These are phyloP conservation scores for Backusella parvicylindrica DNA, from an alignment of 192 early-diverging fungal species.

Conservation along the genomic window DNA sequence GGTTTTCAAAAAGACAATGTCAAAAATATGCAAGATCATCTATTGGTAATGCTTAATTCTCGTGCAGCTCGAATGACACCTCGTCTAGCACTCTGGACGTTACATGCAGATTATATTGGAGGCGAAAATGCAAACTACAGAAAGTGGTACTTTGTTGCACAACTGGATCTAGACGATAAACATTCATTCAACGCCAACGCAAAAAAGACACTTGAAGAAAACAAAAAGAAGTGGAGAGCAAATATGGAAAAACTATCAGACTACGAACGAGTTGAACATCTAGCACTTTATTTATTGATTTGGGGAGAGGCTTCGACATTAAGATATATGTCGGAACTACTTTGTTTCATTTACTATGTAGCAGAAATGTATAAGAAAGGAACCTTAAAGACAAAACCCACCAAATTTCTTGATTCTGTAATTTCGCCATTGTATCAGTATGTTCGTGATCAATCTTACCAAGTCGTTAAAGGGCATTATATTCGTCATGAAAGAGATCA, in stretches of 20 bases:
- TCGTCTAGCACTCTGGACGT: slow-evolving; percentile 51
- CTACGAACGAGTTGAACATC: slow-evolving; percentile 53
- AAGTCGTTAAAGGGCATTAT: slow-evolving; percentile 55
- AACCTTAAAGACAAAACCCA: not conserved
- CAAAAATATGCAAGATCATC: slow-evolving; percentile 60
- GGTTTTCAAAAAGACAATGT: slow-evolving; percentile 66
- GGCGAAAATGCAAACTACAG: slow-evolving; percentile 67
- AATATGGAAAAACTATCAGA: slow-evolving; percentile 60
- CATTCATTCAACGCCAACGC: not conserved
- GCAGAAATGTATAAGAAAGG: slow-evolving; percentile 38
- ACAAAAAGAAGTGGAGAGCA: slow-evolving; percentile 46
- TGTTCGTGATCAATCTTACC: slow-evolving; percentile 60
- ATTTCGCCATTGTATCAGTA: slow-evolving; percentile 61
- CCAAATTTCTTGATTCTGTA: slow-evolving; percentile 54
- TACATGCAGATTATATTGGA: slow-evolving; percentile 67
- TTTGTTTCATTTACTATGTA: slow-evolving; percentile 65
- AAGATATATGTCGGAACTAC: slow-evolving; percentile 58
- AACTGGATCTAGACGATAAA: slow-evolving; percentile 49
- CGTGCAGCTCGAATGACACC: slow-evolving; percentile 65
- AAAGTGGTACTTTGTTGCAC: slow-evolving; percentile 65
- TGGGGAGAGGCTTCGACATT: slow-evolving; percentile 68
- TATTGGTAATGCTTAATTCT: slow-evolving; percentile 64
- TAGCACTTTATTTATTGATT: slow-evolving; percentile 59
- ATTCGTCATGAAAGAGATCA: slow-evolving; percentile 65
- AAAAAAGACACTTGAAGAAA: slow-evolving; percentile 24